Percentiles rank a stretch among this genome's conserved stretches.
phyloP scores from a whole-genome alignment of 2,329 filamentous ascomycete genomes.

The Venturiaceae sp. region DNA sequence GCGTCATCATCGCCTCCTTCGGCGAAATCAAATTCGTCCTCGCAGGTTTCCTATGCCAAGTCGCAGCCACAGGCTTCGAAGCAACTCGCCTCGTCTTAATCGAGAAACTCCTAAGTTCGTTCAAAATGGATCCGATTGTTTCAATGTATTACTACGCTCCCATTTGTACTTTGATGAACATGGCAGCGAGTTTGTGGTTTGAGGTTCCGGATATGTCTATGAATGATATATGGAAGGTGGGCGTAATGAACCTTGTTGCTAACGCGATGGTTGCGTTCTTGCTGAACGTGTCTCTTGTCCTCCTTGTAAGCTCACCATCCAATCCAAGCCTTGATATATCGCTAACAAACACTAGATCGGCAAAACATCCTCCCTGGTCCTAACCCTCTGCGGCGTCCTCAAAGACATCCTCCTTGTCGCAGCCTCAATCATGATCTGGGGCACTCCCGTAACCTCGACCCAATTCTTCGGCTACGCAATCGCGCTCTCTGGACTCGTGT shows the following conservation, averaged over 20 bases:
- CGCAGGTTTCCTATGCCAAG: conserved; percentile 13
- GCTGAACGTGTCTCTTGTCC: conserved; percentile 13
- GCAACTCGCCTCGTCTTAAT: conserved; percentile 14
- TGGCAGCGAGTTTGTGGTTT: conserved; percentile 10
- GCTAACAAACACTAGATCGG: conserved; percentile 12
- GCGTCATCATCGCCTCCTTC: conserved; percentile 14
- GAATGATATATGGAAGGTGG: conserved; percentile 12
- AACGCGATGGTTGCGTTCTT: conserved; percentile 14
- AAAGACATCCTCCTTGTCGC: conserved; percentile 16
- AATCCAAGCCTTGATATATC: too few species aligned
- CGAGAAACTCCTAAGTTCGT: conserved; percentile 12
- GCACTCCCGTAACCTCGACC: conserved; percentile 12
- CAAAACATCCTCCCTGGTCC: conserved; percentile 15
- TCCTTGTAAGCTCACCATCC: conserved; percentile 12
- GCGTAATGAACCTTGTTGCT: conserved; percentile 10
- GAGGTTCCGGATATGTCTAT: conserved; percentile 11
- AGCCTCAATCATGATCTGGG: conserved; percentile 15
- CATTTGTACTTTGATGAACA: conserved; percentile 14
- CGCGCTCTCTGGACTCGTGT: conserved; percentile 57
- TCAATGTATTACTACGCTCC: conserved; percentile 16
- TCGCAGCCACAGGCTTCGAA: conserved; percentile 12
- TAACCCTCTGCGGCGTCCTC: conserved; percentile 15
- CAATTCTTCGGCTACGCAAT: conserved; percentile 35
- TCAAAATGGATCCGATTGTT: conserved; percentile 16
- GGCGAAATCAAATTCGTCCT: conserved; percentile 15